Conservation (phyloP, 768 basidiomycete species). For the Boletus speciosus region DNA sequence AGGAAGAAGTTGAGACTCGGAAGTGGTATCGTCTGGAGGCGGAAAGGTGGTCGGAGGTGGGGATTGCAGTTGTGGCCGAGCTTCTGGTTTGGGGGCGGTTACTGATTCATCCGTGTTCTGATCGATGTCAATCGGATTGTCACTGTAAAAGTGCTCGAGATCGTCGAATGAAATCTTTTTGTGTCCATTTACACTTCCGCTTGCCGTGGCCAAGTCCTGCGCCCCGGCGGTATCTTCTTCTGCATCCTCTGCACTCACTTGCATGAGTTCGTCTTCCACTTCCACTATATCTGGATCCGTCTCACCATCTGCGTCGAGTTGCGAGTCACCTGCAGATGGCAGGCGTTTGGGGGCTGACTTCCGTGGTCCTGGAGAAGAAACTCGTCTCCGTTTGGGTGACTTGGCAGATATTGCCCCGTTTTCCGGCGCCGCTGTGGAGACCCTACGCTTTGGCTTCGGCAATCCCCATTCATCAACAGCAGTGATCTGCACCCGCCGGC, state of each 20-base stretch:
- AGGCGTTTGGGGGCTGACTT: slow-evolving; percentile 16
- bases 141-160: slow-evolving; percentile 29
- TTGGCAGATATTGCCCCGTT: not conserved
- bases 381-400: slow-evolving; percentile 24
- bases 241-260: slow-evolving; percentile 18
- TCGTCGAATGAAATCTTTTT: slow-evolving; percentile 25
- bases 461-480: slow-evolving; percentile 7
- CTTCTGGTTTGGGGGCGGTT: not conserved
- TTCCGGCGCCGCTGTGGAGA: slow-evolving; percentile 10
- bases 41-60: not conserved
- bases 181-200: not conserved
- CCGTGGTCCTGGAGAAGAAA: slow-evolving; percentile 27
- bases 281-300: slow-evolving; percentile 37
- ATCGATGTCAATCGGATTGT: slow-evolving; percentile 32
- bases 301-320: slow-evolving; percentile 32
- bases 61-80: slow-evolving; percentile 1
- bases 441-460: slow-evolving; percentile 9
- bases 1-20: not conserved
- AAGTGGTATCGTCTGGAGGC: not conserved
- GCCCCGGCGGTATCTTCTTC: slow-evolving; percentile 13
- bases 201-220: not conserved
- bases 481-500: slow-evolving; percentile 16
- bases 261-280: slow-evolving; percentile 34
- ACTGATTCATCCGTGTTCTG: slow-evolving; percentile 18
- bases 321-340: slow-evolving; percentile 27